Evolutionary conservation across 2,329 filamentous ascomycete genomes (phyloP).

Genomic region (Cyclaneusma minus): DNA sequence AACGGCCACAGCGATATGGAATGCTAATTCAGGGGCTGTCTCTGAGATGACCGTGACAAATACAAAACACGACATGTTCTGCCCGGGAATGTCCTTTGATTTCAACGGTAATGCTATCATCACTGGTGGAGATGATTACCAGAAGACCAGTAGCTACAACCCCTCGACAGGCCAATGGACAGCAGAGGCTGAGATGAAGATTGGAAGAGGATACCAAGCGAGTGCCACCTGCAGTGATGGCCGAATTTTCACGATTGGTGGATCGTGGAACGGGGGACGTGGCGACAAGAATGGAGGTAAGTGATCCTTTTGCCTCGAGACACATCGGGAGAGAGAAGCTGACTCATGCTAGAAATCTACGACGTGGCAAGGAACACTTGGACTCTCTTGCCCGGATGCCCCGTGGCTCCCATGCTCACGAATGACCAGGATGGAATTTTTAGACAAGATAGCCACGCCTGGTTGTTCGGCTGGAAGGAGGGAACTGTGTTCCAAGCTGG

Average conservation of each 20-base stretch:
- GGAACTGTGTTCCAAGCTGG: constrained; percentile 37
- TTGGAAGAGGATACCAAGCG: constrained; percentile 36
- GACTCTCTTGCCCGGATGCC: constrained; percentile 26
- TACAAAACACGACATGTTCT: constrained; percentile 39
- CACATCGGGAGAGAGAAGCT: too few species aligned
- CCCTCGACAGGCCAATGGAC: constrained; percentile 23
- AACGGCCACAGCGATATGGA: constrained; percentile 19
- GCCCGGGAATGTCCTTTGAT: constrained; percentile 35
- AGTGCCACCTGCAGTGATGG: constrained; percentile 34
- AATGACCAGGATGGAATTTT: constrained; percentile 25
- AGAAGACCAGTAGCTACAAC: constrained; percentile 32
- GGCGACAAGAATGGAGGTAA: constrained; percentile 38
- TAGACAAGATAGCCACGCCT: constrained; percentile 35
- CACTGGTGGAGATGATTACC: constrained; percentile 33
- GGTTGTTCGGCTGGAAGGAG: constrained; percentile 34
- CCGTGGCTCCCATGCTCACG: constrained; percentile 34
- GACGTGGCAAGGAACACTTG: constrained; percentile 28
- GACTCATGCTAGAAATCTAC: too few species aligned
- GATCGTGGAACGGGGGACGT: constrained; percentile 33
- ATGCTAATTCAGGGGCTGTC: constrained; percentile 13
- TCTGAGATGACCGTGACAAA: constrained; percentile 18
- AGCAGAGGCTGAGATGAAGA: constrained; percentile 25
- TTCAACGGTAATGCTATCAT: constrained; percentile 33
- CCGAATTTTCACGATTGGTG: constrained; percentile 40
- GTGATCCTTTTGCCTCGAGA: too few species aligned